These are phyloP conservation scores for Gentiana macrophylla DNA, from an alignment of 257 asterid species.

Conservation along the genomic window DNA sequence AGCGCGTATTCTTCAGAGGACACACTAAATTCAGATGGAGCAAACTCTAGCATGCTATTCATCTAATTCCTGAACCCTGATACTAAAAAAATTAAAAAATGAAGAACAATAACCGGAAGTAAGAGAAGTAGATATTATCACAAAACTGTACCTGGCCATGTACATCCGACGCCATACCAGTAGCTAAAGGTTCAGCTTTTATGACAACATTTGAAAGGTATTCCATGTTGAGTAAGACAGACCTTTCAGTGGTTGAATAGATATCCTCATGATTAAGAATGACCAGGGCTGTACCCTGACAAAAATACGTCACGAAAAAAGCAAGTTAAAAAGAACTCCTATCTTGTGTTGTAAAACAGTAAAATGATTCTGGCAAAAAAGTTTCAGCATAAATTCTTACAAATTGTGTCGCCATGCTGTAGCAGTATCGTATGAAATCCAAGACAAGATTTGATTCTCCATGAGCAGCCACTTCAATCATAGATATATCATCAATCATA, in stretches of 20 bases:
- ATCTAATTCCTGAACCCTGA: no score
- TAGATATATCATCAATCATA: slow-evolving; percentile 77
- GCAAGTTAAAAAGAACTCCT: neutral
- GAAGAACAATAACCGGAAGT: neutral
- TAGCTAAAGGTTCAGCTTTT: slow-evolving; percentile 81
- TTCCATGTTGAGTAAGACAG: slow-evolving; percentile 54
- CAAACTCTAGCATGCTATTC: no score
- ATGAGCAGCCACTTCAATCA: slow-evolving; percentile 71
- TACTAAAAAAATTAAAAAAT: no score
- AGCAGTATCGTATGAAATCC: slow-evolving; percentile 78
- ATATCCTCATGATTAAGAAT: slow-evolving; percentile 74
- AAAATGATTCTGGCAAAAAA: neutral
- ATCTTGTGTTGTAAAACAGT: no score
- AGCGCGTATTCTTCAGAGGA: no score
- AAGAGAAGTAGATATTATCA: neutral
- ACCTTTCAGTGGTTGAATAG: slow-evolving; percentile 42
- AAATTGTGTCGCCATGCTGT: slow-evolving; percentile 55
- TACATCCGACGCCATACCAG: slow-evolving; percentile 86
- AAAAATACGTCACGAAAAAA: slow-evolving; percentile 7
- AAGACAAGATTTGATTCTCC: slow-evolving; percentile 59
- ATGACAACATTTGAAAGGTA: slow-evolving; percentile 61
- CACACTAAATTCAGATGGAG: no score
- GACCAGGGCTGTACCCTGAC: slow-evolving; percentile 59
- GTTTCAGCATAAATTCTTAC: slow-evolving; percentile 30
- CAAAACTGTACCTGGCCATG: slow-evolving; percentile 77